Base-by-base conservation (phyloP, 2,329 filamentous ascomycete genomes). In the Cordyceps militaris region DNA sequence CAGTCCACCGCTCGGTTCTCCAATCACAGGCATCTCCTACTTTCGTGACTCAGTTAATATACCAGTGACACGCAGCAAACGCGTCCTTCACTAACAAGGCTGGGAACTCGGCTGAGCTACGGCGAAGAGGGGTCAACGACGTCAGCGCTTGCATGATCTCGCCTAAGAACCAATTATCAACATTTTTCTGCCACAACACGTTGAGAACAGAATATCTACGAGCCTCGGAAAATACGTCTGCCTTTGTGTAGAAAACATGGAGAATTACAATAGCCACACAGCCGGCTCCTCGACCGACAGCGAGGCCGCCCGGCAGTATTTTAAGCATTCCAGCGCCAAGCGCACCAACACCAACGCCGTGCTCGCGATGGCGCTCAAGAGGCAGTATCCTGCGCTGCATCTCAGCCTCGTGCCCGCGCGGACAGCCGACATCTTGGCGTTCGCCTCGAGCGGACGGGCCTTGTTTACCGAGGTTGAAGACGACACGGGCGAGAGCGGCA, bases 281-380 rank as follows among this genome's bases (percentile, higher is more conserved):
- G 8, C 24, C 1, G 36, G 56, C 40, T 16, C 19, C 24, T 42
- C 56, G 28, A 2, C 30, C 1, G 32, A 42, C 21, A 50, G 56
- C 48, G 56, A 53, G 42, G 48, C 49, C 9, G 49, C 40, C 9
- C n/a, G 56, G 11, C 48, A 58, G 14, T 58, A 58, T 30, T 75
- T 76, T 61, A 60, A 70, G 8, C 75, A 80, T 65, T 71, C 73
- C 3, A 66, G 66, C 19, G 76, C 65, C 23, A 66, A 67, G 47
- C 72, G 75, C 47, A 61, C 74, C 65, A 73, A 73, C 65, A 79
- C 76, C 3, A 73, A 79, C 60, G 64, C 70, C 3, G 62, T 77
- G 47, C 70, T 80, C 58, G 67, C 72, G 36, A 61, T 65, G 14
- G 64, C 74, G 1, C 68, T 80, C 26, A 71, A 69, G 50, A 63